These are phyloP conservation scores for Kwoniella shivajii DNA, from an alignment of 1,284 basidiomycete genomes.

Conservation along the genomic window DNA sequence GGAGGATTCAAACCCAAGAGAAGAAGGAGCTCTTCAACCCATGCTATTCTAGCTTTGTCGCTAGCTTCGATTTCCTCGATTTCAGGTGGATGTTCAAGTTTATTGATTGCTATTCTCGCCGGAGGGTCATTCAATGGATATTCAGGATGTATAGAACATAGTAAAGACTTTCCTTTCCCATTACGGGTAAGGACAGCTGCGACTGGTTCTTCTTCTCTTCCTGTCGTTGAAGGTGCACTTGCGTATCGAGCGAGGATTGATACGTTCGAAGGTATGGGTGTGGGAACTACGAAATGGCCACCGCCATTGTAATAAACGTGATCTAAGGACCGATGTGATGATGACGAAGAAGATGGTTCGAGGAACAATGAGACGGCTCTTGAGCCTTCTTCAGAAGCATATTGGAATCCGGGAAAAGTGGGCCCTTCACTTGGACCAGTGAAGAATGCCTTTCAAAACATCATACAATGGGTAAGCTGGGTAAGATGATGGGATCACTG, in stretches of 20 bases:
- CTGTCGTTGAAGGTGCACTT: constrained; percentile 23
- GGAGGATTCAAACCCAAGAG: constrained; percentile 45
- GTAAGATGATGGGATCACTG: neutral
- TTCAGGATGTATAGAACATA: constrained; percentile 69
- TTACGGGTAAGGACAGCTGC: constrained; percentile 61
- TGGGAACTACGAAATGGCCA: constrained; percentile 57
- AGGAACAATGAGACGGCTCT: constrained; percentile 50
- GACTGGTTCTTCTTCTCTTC: constrained; percentile 41
- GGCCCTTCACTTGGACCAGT: constrained; percentile 61
- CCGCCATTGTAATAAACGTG: constrained; percentile 63
- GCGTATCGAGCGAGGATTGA: constrained; percentile 55
- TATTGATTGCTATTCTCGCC: constrained; percentile 52
- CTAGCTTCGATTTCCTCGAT: constrained; percentile 38
- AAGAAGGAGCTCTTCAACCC: constrained; percentile 42
- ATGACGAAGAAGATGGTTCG: constrained; percentile 33
- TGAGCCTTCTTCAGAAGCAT: constrained; percentile 57
- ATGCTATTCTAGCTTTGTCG: constrained; percentile 47
- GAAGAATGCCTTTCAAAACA: constrained; percentile 58
- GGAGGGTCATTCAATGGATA: constrained; percentile 60
- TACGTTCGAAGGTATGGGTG: constrained; percentile 38
- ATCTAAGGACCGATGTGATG: constrained; percentile 34
- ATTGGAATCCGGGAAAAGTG: constrained; percentile 62
- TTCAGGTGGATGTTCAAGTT: constrained; percentile 31
- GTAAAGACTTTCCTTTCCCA: constrained; percentile 62
- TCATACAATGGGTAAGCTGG: neutral